These are phyloP conservation scores for Colletotrichum camelliae DNA, from an alignment of 2,329 filamentous ascomycete genomes.

Conservation along the genomic window DNA sequence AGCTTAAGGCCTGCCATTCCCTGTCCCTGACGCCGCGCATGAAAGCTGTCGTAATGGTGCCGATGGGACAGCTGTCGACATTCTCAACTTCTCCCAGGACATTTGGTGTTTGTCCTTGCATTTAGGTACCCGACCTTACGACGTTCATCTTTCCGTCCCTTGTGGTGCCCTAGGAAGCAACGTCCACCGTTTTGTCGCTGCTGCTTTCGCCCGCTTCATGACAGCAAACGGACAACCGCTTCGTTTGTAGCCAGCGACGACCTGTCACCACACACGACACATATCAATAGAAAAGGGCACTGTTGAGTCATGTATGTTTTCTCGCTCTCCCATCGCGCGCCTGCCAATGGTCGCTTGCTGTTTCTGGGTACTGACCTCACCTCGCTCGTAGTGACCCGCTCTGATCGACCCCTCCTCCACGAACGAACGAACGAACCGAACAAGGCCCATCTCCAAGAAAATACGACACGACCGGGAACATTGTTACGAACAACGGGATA, in stretches of 20 bases:
- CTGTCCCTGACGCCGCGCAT: constrained; percentile 4
- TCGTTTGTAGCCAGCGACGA: background rate
- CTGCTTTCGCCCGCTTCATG: background rate
- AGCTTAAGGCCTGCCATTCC: background rate
- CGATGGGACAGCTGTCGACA: background rate
- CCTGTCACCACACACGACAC: background rate
- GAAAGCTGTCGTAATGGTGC: constrained; percentile 14
- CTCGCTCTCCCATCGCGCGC: background rate
- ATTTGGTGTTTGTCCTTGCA: background rate
- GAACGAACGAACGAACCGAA: background rate
- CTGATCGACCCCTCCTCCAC: background rate
- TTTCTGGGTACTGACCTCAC: background rate
- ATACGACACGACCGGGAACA: background rate
- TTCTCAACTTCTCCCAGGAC: background rate
- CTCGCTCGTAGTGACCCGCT: background rate
- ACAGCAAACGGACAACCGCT: background rate
- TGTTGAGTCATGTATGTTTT: background rate
- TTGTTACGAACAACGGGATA: background rate
- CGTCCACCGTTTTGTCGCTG: background rate
- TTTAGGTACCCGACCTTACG: constrained; percentile 4
- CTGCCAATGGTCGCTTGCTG: background rate
- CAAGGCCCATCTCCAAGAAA: background rate
- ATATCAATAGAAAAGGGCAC: background rate
- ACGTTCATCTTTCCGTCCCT: background rate
- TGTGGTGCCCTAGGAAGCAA: background rate